Base-by-base conservation (phyloP, 169 alveolate species). In the Plasmodium knowlesi region DNA sequence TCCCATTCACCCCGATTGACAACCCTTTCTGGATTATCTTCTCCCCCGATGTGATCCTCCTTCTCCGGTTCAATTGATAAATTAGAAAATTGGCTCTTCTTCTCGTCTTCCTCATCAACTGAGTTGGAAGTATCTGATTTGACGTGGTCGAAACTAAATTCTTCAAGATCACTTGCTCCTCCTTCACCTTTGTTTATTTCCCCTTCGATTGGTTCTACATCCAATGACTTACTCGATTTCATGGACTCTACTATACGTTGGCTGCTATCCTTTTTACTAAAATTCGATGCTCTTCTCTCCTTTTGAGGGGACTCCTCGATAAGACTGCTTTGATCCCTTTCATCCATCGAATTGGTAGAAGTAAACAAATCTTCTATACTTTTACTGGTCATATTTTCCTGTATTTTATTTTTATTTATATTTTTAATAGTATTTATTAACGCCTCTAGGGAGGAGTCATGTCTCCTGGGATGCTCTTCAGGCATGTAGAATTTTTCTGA, bases 391-490 rank as follows among this genome's bases (percentile, higher is more conserved):
- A 25, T 46, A 41, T 32, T 84, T 50, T 72, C 30, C n/a, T 1
- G 70, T 32, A 9, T 88, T 79, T 88, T 76, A 8, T 88, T 79
- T 88, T 88, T 88, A 32, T 41, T 12, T 25, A 88, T 54, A 88
- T 88, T 80, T 78, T 79, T 73, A 54, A 88, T 78, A 61, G 81
- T 88, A 28, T 57, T 79, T 88, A 46, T 88, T 88, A 88, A 67
- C 43, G 78, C 34, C 46, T 79, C 94, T 39, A 88, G 82, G 28
- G 94, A 88, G 46, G 89, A 78, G 71, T 76, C 89, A 57, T 88
- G 94, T 80, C 89, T 88, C 71, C 83, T 88, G 28, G 94, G 94
- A 28, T 22, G 32, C 22, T 78, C 88, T 78, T 12, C 71, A 53
- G 10, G 16, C 4, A 53, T 14, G 46, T 85, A 28, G 39, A 85